Percentiles rank a stretch among this genome's conserved stretches.
These are phyloP conservation scores for Phytophthora constricta DNA, from an alignment of 352 stramenopile species.

Conservation along the genomic window DNA sequence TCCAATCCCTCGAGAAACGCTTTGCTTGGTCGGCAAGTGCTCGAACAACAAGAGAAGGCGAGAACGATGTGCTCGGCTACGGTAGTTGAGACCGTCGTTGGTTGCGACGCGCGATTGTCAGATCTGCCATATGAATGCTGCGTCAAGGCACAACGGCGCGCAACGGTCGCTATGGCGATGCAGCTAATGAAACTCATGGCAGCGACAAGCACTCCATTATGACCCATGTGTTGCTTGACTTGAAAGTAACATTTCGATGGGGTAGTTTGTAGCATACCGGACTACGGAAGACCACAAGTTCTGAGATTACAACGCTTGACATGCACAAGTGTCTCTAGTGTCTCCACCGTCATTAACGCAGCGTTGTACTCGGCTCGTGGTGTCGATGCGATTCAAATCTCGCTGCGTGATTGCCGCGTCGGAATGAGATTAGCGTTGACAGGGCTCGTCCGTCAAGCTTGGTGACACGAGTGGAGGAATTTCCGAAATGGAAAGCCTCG, in stretches of 20 bases:
- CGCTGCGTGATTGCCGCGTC: constrained; percentile 12
- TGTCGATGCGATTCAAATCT: constrained; percentile 14
- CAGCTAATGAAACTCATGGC: constrained; percentile 6
- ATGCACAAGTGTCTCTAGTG: not conserved
- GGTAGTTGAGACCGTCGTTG: not conserved
- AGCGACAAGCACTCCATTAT: constrained; percentile 9
- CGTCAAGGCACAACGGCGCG: not conserved
- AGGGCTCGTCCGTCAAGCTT: constrained; percentile 17
- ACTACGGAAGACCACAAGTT: no score
- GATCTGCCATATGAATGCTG: constrained; percentile 21
- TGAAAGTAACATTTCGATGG: constrained; percentile 16
- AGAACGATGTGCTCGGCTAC: constrained; percentile 3
- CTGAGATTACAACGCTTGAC: not conserved
- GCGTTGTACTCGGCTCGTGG: no score
- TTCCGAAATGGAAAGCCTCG: constrained; percentile 33
- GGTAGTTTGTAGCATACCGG: not conserved
- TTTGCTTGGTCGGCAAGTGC: constrained; percentile 1
- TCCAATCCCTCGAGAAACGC: constrained; percentile 13
- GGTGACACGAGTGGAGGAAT: constrained; percentile 39
- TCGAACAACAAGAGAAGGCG: constrained; percentile 14
- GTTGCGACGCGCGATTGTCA: constrained; percentile 1
- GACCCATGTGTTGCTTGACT: not conserved
- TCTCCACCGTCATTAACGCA: no score
- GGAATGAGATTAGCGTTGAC: constrained; percentile 13
- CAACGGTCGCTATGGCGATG: constrained; percentile 7